phyloP scores from a whole-genome alignment of 495 filamentous ascomycete species.

The Penicillium ucsense region DNA sequence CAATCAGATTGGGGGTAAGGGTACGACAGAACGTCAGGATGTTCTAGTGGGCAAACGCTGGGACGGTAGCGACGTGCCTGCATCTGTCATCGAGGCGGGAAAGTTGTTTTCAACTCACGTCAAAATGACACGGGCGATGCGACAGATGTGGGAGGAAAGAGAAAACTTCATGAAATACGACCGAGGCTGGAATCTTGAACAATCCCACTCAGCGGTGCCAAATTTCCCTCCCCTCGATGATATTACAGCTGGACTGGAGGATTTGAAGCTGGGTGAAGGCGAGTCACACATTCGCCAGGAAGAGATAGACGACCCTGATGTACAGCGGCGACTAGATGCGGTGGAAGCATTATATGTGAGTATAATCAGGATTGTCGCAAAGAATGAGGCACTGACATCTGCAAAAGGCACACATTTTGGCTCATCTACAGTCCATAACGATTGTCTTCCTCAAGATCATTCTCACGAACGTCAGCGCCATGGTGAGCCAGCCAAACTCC shows the following conservation, averaged over 20 bases:
- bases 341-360: conserved; percentile 83
- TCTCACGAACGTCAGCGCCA: conserved; percentile 64
- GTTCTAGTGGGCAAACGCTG: conserved; percentile 67
- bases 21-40: conserved; percentile 65
- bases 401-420: conserved; percentile 57
- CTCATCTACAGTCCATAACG: conserved; percentile 85
- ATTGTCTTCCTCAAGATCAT: conserved; percentile 86
- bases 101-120: conserved; percentile 82
- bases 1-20: conserved; percentile 81
- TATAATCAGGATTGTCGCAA: background rate
- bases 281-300: conserved; percentile 19
- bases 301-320: conserved; percentile 47
- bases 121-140: conserved; percentile 79
- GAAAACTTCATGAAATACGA: conserved; percentile 86
- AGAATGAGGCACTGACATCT: background rate
- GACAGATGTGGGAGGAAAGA: conserved; percentile 89
- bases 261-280: conserved; percentile 19
- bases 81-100: conserved; percentile 91
- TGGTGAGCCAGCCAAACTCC: conserved; percentile 44
- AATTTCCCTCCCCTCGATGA: conserved; percentile 38
- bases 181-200: conserved; percentile 68
- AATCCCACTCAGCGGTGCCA: conserved; percentile 19
- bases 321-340: conserved; percentile 57
- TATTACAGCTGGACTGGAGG: conserved; percentile 12
- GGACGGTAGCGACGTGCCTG: conserved; percentile 85